Evolutionary conservation across 2,329 filamentous ascomycete genomes (phyloP), one percentile per base, ranked within the genome.

Genomic region (Mycosphaerella sp.): DNA sequence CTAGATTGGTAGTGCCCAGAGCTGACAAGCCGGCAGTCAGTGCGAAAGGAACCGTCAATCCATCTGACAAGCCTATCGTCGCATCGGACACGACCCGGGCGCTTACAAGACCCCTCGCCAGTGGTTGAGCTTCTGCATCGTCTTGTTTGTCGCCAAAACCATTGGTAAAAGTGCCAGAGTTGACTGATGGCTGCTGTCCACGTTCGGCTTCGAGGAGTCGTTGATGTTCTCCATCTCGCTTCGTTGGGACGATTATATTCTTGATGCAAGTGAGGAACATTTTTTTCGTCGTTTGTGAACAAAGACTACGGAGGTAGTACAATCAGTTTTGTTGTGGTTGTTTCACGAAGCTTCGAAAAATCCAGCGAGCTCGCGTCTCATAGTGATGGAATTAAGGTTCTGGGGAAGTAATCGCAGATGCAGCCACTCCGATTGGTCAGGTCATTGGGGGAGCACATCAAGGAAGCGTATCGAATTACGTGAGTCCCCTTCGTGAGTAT

Each of bases 31-130:
- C 72, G 2, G 72, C 72, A 10, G 71, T 74, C 7, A 74, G 62
- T 1, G 72, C 72, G 57, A 74, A 74, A 2, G 72, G 72, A 14
- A 51, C 41, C 48, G 72, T 74, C 53, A 74, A 59, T 32, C 72
- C 72, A 54, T 74, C 72, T 12, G 70, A 72, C 14, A 73, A 62
- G 11, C 72, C 72, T 43, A 74, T 67, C 7, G 72, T 74, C 6
- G 69, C 68, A 58, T 74, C 71, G 6, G 76, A 76, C 43, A 79
- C 69, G 44, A 76, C 72, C 17, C 75, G 70, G 8, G 68, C 63
- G 40, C 64, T 63, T 53, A 69, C 60, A 29, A 59, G 59, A 38
- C 54, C 49, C 6, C 26, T 41, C 12, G 42, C 17, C 14, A 53
- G 6, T 3, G 54, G 48, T 1, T 10, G 5, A 5, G 1, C 32